These are phyloP conservation scores for Echeveria elegans DNA, from an alignment of 164 flowering plant species.

Conservation along the genomic window DNA sequence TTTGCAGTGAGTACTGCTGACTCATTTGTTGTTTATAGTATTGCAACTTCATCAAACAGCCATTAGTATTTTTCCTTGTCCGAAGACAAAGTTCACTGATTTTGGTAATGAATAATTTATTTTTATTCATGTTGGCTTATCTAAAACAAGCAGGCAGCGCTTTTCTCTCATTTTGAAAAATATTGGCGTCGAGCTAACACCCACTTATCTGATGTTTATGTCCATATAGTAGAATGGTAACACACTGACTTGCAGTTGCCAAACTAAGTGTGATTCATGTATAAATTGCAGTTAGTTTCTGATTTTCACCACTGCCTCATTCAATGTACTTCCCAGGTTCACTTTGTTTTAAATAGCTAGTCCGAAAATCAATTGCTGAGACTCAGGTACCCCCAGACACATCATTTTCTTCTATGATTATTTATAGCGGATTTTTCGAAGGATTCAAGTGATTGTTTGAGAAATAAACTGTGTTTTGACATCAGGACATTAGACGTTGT, in stretches of 20 bases:
- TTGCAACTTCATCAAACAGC: conserved; percentile 86
- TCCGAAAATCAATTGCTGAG: conserved; percentile 69
- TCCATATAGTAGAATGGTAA: not conserved
- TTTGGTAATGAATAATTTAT: conserved; percentile 36
- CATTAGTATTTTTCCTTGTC: conserved; percentile 65
- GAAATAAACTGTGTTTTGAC: no score
- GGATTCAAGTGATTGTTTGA: no score
- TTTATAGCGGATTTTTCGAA: no score
- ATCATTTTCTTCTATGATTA: not conserved
- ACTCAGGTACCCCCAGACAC: conserved; percentile 3
- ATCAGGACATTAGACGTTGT: not conserved
- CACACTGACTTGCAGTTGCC: not conserved
- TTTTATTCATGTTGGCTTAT: not conserved
- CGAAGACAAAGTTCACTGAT: conserved; percentile 53
- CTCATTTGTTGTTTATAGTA: conserved; percentile 31
- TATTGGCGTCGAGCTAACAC: no score
- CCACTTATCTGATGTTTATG: not conserved
- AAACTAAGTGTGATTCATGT: not conserved
- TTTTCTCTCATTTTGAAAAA: not conserved
- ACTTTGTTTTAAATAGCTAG: conserved; percentile 87
- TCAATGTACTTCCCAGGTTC: conserved; percentile 47
- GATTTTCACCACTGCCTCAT: not conserved
- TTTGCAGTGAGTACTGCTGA: not conserved
- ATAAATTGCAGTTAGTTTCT: not conserved
- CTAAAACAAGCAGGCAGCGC: not conserved